phyloP scores from a whole-genome alignment of 805 yeast genomes.

The Trichomonascus vanleenenianus region DNA sequence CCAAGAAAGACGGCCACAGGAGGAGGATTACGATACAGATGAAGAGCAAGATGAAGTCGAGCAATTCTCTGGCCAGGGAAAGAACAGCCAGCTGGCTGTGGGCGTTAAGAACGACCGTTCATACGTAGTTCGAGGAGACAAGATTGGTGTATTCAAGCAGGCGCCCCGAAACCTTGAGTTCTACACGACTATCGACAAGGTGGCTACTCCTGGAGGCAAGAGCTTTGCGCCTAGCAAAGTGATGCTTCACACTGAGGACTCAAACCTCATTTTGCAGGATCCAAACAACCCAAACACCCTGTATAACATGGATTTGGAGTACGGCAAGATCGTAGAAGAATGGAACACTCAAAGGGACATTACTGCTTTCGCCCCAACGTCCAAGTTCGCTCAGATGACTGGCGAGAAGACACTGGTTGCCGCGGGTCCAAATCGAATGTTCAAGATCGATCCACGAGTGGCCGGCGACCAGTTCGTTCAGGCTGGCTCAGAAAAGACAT shows the following conservation, averaged over 20 bases:
- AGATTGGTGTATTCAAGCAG: conserved; percentile 71
- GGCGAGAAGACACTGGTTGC: conserved; percentile 71
- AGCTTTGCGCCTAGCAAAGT: conserved; percentile 50
- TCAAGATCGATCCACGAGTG: conserved; percentile 75
- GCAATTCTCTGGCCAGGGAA: conserved; percentile 28
- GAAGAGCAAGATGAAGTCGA: conserved; percentile 23
- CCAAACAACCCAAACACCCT: conserved; percentile 37
- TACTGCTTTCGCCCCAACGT: conserved; percentile 58
- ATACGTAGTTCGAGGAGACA: conserved; percentile 71
- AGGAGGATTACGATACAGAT: conserved; percentile 27
- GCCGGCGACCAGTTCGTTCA: conserved; percentile 51
- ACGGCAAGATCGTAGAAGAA: conserved; percentile 80
- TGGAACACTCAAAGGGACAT: conserved; percentile 49
- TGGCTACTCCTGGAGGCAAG: conserved; percentile 46
- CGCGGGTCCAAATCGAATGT: conserved; percentile 53
- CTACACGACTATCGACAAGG: conserved; percentile 57
- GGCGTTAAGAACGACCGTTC: conserved; percentile 66
- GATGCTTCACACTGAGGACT: conserved; percentile 74
- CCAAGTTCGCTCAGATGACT: conserved; percentile 66
- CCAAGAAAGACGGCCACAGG: conserved; percentile 27
- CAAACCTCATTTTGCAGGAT: conserved; percentile 58
- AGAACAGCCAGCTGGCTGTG: conserved; percentile 60
- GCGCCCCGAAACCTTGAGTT: conserved; percentile 47
- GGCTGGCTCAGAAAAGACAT: conserved; percentile 45
- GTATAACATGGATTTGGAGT: conserved; percentile 69